Evolutionary conservation across 208 protist species (phyloP).

Genomic region (Wallacemonas sp.): DNA sequence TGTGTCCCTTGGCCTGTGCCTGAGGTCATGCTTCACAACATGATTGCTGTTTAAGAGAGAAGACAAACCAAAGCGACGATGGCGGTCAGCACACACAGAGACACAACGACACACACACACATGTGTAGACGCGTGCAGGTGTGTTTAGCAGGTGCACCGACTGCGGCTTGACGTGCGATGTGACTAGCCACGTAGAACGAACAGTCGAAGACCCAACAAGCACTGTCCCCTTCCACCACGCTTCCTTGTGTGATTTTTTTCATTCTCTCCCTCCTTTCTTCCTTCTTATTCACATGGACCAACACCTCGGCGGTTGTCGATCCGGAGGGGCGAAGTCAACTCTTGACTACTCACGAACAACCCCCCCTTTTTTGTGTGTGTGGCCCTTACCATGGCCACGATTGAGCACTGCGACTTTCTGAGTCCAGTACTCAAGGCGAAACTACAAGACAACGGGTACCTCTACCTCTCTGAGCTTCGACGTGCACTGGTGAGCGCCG

Average conservation of each 20-base stretch:
- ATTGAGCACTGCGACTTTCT: slow-evolving; percentile 50
- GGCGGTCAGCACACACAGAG: too few relatives aligned
- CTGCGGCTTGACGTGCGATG: too few relatives aligned
- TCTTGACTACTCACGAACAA: not conserved
- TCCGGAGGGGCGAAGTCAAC: not conserved
- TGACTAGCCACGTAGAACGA: too few relatives aligned
- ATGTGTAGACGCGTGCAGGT: too few relatives aligned
- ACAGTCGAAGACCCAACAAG: not conserved
- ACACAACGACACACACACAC: not conserved
- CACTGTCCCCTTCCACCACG: not conserved
- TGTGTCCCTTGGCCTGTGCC: slow-evolving; percentile 1
- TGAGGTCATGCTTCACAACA: not conserved
- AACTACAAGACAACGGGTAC: slow-evolving; percentile 66
- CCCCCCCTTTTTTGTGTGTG: too few relatives aligned
- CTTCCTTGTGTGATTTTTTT: not conserved
- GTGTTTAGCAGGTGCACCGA: too few relatives aligned
- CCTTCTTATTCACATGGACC: not conserved
- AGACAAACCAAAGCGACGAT: not conserved
- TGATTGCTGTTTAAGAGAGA: not conserved
- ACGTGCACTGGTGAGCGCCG: not conserved
- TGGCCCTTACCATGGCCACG: slow-evolving; percentile 28
- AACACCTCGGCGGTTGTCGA: not conserved
- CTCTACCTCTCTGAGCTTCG: slow-evolving; percentile 46
- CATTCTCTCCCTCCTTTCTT: not conserved
- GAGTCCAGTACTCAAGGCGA: slow-evolving; percentile 54